Evolutionary conservation across 306 rosid genomes (phyloP).

Genomic region (Prosopis cineraria): DNA sequence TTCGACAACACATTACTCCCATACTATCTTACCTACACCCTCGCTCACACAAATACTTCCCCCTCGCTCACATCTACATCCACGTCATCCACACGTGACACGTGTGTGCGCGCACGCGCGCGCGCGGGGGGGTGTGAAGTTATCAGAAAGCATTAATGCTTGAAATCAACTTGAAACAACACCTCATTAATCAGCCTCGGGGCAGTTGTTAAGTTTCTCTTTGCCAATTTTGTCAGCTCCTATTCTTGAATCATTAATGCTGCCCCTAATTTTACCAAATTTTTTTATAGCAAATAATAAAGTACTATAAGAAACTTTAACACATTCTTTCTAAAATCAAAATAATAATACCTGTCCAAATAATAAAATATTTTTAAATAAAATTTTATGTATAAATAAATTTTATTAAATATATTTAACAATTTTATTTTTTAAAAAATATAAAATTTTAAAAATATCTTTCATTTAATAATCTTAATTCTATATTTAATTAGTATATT

Average conservation of each 20-base stretch:
- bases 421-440: too few relatives aligned
- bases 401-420: too few relatives aligned
- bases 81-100: not conserved
- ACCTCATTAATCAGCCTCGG: constrained; percentile 35
- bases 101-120: not conserved
- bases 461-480: too few relatives aligned
- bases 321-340: too few relatives aligned
- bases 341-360: too few relatives aligned
- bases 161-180: constrained; percentile 39
- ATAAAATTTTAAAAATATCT: too few relatives aligned
- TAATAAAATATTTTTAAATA: too few relatives aligned
- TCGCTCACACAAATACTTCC: not conserved
- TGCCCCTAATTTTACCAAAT: not conserved
- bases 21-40: not conserved
- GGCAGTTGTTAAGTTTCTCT: constrained; percentile 4
- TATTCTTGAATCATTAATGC: constrained; percentile 37
- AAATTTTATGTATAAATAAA: too few relatives aligned
- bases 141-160: constrained; percentile 24
- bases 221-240: constrained; percentile 34
- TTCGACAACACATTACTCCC: not conserved
- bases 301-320: too few relatives aligned
- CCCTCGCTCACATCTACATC: not conserved
- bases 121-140: too few relatives aligned
- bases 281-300: too few relatives aligned
- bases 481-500: too few relatives aligned